Evolutionary conservation across 352 stramenopile species (phyloP).

Genomic region (Pythium coloratum): DNA sequence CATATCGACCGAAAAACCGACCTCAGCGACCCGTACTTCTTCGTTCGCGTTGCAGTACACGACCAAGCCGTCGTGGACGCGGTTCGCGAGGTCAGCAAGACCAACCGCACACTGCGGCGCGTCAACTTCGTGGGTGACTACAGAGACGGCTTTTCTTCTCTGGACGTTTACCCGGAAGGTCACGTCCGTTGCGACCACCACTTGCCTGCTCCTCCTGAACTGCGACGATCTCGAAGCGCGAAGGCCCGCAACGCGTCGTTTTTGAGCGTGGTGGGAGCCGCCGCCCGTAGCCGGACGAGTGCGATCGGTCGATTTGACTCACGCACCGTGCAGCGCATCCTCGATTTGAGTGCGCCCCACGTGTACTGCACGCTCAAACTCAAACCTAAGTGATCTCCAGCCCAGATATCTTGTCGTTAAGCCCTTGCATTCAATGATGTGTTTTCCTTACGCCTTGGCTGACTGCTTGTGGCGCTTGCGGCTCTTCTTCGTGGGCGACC

Average conservation of each 20-base stretch:
- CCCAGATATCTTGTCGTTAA: too few species aligned
- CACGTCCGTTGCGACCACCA: not conserved
- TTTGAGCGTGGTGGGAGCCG: not conserved
- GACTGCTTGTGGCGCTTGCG: slow-evolving; percentile 23
- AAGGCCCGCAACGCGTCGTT: slow-evolving; percentile 1
- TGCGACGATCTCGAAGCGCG: not conserved
- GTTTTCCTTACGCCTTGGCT: not conserved
- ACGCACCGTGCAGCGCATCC: not conserved
- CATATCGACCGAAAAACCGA: not conserved
- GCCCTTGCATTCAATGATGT: not conserved
- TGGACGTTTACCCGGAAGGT: not conserved
- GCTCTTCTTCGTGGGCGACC: slow-evolving; percentile 17
- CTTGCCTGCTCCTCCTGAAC: not conserved
- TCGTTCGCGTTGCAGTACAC: not conserved
- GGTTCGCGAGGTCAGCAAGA: not conserved
- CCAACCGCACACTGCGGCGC: not conserved
- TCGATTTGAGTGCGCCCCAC: not conserved
- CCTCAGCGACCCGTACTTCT: not conserved
- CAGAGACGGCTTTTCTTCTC: not conserved
- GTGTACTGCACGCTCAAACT: not conserved
- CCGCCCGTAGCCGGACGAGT: not conserved
- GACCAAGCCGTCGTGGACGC: not conserved
- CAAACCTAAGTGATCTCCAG: too few species aligned
- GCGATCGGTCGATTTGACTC: not conserved
- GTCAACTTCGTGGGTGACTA: not conserved